Percentiles rank a stretch among this genome's conserved stretches.
phyloP scores from a whole-genome alignment of 2,329 filamentous ascomycete species.

The Eutypa lata region DNA sequence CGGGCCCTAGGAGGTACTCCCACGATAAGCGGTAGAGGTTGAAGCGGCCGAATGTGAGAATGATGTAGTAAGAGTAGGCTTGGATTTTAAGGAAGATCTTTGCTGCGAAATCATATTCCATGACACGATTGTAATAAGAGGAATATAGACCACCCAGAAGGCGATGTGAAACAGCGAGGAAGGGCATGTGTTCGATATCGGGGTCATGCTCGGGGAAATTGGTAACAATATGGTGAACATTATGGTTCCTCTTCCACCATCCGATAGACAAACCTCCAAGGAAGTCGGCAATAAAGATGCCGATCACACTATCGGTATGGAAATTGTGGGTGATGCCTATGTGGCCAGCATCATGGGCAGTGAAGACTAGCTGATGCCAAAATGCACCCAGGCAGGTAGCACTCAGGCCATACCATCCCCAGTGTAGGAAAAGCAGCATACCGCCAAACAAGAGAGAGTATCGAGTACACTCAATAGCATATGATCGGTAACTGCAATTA shows the following conservation, averaged over 20 bases:
- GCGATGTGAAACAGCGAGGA: conserved; percentile 83
- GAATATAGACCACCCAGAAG: conserved; percentile 71
- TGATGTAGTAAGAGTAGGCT: conserved; percentile 77
- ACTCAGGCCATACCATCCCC: conserved; percentile 66
- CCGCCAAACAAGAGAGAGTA: conserved; percentile 66
- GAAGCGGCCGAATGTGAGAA: conserved; percentile 79
- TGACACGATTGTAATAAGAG: conserved; percentile 78
- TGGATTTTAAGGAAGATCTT: conserved; percentile 70
- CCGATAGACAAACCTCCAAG: conserved; percentile 84
- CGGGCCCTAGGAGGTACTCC: conserved; percentile 68
- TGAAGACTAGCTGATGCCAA: conserved; percentile 95
- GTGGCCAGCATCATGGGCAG: conserved; percentile 91
- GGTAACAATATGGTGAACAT: conserved; percentile 94
- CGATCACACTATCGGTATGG: conserved; percentile 76
- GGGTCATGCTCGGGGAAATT: conserved; percentile 95
- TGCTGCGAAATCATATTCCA: conserved; percentile 74
- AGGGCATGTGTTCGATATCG: conserved; percentile 87
- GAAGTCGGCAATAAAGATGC: conserved; percentile 87
- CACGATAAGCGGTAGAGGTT: conserved; percentile 83
- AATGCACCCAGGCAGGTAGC: conserved; percentile 75
- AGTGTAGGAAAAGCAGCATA: conserved; percentile 59
- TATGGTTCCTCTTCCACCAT: conserved; percentile 98
- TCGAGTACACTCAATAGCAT: conserved; percentile 69
- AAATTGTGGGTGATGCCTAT: conserved; percentile 97
- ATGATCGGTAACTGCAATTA: conserved; percentile 78